Conservation (phyloP, 1,284 basidiomycete species). For the Mycena citricolor region DNA sequence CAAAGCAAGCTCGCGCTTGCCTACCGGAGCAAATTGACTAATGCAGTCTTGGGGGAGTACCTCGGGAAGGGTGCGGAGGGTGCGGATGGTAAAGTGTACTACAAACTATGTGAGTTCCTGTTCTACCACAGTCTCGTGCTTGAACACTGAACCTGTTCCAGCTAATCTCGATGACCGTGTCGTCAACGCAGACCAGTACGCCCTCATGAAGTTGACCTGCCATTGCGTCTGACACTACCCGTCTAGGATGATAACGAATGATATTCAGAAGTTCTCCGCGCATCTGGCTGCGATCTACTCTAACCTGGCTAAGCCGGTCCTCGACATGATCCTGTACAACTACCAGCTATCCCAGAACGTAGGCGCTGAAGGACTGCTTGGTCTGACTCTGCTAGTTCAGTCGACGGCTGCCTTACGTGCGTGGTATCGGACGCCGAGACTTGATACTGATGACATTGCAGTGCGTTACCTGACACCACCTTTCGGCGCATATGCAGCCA, state of each 20-base stretch:
- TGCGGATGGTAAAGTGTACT: slow-evolving; percentile 77
- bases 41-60: slow-evolving; percentile 82
- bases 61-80: slow-evolving; percentile 72
- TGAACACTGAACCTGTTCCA: slow-evolving; percentile 30
- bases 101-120: slow-evolving; percentile 74
- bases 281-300: slow-evolving; percentile 94
- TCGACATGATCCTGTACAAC: slow-evolving; percentile 96
- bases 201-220: not conserved
- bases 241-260: slow-evolving; percentile 87
- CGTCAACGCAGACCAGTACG: slow-evolving; percentile 91
- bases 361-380: slow-evolving; percentile 89
- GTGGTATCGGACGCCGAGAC: slow-evolving; percentile 31
- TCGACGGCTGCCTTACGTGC: slow-evolving; percentile 74
- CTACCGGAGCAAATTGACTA: slow-evolving; percentile 87
- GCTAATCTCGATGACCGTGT: slow-evolving; percentile 93
- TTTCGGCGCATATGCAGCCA: slow-evolving; percentile 88
- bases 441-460: slow-evolving; percentile 31
- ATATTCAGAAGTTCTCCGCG: slow-evolving; percentile 91
- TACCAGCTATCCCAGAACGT: slow-evolving; percentile 94
- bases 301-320: slow-evolving; percentile 89
- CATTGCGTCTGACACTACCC: slow-evolving; percentile 11
- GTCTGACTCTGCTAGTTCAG: slow-evolving; percentile 86
- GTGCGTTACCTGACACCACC: slow-evolving; percentile 89
- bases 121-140: not conserved
- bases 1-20: slow-evolving; percentile 93